These are phyloP conservation scores for Populus simonii DNA, from an alignment of 345 rosid species.

Conservation along the genomic window DNA sequence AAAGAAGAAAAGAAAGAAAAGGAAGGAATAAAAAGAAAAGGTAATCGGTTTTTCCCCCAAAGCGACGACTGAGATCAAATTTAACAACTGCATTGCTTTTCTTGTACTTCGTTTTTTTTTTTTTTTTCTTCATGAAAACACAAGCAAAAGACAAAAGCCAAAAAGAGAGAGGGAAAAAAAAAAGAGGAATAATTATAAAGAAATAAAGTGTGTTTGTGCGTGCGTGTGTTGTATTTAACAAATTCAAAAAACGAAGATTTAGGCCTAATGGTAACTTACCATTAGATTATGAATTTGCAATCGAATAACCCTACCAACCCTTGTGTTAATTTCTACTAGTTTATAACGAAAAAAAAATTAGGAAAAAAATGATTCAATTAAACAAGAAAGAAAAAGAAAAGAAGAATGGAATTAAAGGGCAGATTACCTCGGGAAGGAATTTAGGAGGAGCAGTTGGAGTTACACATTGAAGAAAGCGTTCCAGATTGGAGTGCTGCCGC, in stretches of 20 bases:
- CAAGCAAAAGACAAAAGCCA: background rate
- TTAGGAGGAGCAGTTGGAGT: slow-evolving; percentile 51
- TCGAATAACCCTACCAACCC: background rate
- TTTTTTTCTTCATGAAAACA: background rate
- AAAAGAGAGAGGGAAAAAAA: too few species aligned
- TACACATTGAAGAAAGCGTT: slow-evolving; percentile 42
- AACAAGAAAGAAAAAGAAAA: background rate
- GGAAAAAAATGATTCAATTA: background rate
- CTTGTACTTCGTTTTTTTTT: background rate
- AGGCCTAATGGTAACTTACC: too few species aligned
- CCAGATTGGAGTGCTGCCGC: slow-evolving; percentile 32
- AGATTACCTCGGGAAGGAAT: slow-evolving; percentile 43
- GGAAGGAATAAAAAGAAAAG: too few species aligned
- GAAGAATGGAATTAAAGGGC: background rate
- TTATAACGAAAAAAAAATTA: background rate
- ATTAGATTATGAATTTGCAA: too few species aligned
- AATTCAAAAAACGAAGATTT: too few species aligned
- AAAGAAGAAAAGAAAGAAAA: too few species aligned
- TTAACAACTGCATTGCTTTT: background rate
- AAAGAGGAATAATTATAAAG: background rate
- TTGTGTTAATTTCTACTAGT: too few species aligned
- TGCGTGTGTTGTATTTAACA: too few species aligned
- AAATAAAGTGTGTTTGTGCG: too few species aligned
- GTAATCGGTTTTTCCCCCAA: background rate
- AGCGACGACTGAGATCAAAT: background rate